Evolutionary conservation across 805 yeast species (phyloP), one percentile per base, ranked within the genome.

Genomic region (Teunomyces panamensis): DNA sequence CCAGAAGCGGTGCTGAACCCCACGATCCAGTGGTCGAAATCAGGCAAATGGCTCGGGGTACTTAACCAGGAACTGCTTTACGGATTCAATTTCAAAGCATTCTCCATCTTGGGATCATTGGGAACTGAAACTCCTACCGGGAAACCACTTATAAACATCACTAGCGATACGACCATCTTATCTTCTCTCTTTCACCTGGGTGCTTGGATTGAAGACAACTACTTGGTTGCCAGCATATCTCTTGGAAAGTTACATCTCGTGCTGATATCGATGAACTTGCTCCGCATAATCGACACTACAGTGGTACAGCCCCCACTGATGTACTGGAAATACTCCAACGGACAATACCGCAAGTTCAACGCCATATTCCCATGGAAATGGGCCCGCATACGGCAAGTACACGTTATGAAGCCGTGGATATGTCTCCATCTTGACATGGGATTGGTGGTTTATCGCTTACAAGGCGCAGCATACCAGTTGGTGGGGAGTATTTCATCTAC

Each of bases 41-140:
- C 64, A 5, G 75, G 75, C 0, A 59, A 56, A 32, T 72, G 75
- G 75, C 49, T 71, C 3, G 49, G 56, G 30, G 51, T 56, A 33
- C 64, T 69, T 42, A 63, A 60, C 24, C 45, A 35, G 5, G 60
- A 59, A 35, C 45, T 45, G 26, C 51, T 70, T 10, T 59, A 51
- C 47, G 72, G 72, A 5, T 67, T 60, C 52, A 53, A 56, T 17
- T 45, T 71, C 30, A 54, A 52, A 39, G 57, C 68, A 3, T 63
- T 56, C 49, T 63, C 63, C 42, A 35, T 63, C 5, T 47, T 68
- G 27, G 74, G 69, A 11, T 27, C 36, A 10, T 37, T 37, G 41
- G 41, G 28, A 24, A 24, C 41, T 5, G 41, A 17, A 11, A 26
- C 13, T 6, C n/a, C 41, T 9, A 26, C 30, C 5, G 41, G 41